phyloP scores from a whole-genome alignment of 345 rosid genomes.

The Sonneratia alba region DNA sequence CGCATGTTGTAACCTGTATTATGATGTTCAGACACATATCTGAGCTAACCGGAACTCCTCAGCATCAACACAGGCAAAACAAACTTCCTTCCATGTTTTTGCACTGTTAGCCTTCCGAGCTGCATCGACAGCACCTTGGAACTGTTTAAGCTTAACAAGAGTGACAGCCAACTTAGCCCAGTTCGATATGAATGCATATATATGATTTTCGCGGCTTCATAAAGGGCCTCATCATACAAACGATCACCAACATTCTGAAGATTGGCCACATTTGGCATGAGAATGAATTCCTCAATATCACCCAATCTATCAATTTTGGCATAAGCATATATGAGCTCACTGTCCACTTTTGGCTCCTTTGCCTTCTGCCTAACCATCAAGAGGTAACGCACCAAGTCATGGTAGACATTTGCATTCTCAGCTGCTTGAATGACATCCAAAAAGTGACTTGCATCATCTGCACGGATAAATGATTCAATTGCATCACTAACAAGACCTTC shows the following conservation, averaged over 20 bases:
- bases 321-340: constrained; percentile 92
- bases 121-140: constrained; percentile 98
- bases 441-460: constrained; percentile 43
- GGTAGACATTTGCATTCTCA: constrained; percentile 57
- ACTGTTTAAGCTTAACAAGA: constrained; percentile 85
- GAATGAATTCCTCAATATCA: constrained; percentile 93
- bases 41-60: constrained; percentile 99
- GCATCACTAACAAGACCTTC: constrained; percentile 98
- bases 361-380: constrained; percentile 96
- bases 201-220: constrained; percentile 93
- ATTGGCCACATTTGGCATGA: constrained; percentile 98
- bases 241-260: constrained; percentile 95
- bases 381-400: constrained; percentile 90
- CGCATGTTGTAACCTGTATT: constrained; percentile 55
- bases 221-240: constrained; percentile 67
- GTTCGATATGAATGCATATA: constrained; percentile 95
- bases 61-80: constrained; percentile 99
- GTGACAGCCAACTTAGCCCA: constrained; percentile 98
- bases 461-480: constrained; percentile 91
- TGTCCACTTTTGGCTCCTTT: constrained; percentile 88
- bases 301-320: constrained; percentile 84
- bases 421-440: constrained; percentile 37
- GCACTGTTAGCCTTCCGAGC: constrained; percentile 98
- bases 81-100: constrained; percentile 97
- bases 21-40: constrained; percentile 91